Percentiles rank a stretch among this genome's conserved stretches.
phyloP scores from a whole-genome alignment of 495 filamentous ascomycete species.

The Xylaria acuta region DNA sequence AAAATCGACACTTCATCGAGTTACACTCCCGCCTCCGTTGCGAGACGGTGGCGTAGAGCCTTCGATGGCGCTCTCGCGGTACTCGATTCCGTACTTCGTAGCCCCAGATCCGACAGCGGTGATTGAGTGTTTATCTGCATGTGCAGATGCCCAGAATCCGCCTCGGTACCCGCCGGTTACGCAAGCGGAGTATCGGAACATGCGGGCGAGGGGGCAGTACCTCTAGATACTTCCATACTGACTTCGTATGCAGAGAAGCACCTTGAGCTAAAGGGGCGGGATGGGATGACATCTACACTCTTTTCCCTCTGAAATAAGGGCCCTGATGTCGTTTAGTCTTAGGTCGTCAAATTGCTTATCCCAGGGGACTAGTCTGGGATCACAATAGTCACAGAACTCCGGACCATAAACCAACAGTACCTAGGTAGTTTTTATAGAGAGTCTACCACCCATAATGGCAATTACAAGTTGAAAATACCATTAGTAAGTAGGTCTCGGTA shows the following conservation, averaged over 20 bases:
- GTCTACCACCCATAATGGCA: not conserved
- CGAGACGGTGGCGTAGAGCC: conserved; percentile 40
- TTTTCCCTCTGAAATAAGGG: not conserved
- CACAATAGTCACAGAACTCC: no score
- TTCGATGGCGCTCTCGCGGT: conserved; percentile 58
- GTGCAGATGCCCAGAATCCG: conserved; percentile 42
- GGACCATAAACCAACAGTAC: not conserved
- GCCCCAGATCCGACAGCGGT: conserved; percentile 59
- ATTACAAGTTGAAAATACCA: not conserved
- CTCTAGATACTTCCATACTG: conserved; percentile 29
- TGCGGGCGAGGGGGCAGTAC: conserved; percentile 61
- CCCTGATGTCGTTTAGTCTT: not conserved
- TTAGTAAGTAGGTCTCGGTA: no score
- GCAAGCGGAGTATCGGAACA: conserved; percentile 57
- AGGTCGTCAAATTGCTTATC: not conserved
- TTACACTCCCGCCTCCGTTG: conserved; percentile 51
- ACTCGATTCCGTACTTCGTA: conserved; percentile 70
- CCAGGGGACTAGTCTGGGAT: not conserved
- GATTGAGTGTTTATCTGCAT: conserved; percentile 64
- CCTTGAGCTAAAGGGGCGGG: not conserved
- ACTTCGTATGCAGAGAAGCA: not conserved
- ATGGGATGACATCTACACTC: not conserved
- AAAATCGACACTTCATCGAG: conserved; percentile 63
- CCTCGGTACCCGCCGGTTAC: conserved; percentile 61
- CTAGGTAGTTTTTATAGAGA: no score